Evolutionary conservation across 805 yeast genomes (phyloP).

Genomic region (Candida rishiriensis): DNA sequence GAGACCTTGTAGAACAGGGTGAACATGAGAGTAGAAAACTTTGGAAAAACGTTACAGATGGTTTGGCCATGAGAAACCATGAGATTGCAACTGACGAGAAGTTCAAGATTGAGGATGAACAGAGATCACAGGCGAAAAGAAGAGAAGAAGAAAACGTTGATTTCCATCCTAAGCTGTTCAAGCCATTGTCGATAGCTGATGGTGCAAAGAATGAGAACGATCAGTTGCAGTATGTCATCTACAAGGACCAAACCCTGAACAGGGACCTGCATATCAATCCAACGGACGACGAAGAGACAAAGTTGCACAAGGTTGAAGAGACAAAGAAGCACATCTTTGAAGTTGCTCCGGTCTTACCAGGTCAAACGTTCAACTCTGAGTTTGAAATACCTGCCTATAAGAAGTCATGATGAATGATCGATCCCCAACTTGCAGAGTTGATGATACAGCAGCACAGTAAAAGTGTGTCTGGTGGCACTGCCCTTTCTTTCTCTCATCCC

Average conservation of each 20-base stretch:
- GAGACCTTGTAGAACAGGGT: constrained; percentile 77
- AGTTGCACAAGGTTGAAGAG: constrained; percentile 39
- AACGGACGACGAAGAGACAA: constrained; percentile 21
- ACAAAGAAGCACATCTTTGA: constrained; percentile 55
- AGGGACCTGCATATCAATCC: constrained; percentile 32
- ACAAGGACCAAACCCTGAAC: constrained; percentile 38
- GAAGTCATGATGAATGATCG: constrained; percentile 32
- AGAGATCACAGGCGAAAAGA: constrained; percentile 67
- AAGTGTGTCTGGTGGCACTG: neutral
- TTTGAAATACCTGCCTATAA: constrained; percentile 66
- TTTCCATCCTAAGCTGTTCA: constrained; percentile 77
- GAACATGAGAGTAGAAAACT: constrained; percentile 73
- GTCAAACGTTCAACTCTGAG: constrained; percentile 61
- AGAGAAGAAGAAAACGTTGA: constrained; percentile 75
- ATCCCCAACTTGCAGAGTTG: too few relatives aligned
- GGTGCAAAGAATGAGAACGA: constrained; percentile 28
- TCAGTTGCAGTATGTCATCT: constrained; percentile 60
- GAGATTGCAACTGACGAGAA: constrained; percentile 83
- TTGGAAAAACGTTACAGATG: constrained; percentile 81
- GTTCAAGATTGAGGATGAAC: constrained; percentile 80
- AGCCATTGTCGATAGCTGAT: constrained; percentile 36
- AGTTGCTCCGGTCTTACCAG: constrained; percentile 78
- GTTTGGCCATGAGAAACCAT: constrained; percentile 78
- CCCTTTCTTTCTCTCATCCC: neutral
- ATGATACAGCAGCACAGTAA: too few relatives aligned